These are phyloP conservation scores for Pythium aristosporum DNA, from an alignment of 352 stramenopile species.

Conservation along the genomic window DNA sequence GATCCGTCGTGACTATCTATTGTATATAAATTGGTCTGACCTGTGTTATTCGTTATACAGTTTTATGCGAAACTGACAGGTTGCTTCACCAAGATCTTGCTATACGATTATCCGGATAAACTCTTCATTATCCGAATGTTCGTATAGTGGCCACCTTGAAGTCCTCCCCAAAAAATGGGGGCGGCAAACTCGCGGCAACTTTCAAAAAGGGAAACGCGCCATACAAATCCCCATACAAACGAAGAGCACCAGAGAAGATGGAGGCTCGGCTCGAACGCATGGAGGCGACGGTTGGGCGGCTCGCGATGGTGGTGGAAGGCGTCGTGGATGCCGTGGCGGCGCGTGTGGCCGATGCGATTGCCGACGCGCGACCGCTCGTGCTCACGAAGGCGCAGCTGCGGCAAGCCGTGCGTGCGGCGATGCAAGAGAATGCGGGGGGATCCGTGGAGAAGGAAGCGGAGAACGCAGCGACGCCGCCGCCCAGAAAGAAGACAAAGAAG, in stretches of 20 bases:
- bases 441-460: background rate
- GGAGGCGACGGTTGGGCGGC: constrained; percentile 12
- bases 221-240: constrained; percentile 11
- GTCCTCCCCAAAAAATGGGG: background rate
- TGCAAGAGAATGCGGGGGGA: background rate
- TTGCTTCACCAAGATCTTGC: too few relatives aligned
- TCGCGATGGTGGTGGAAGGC: constrained; percentile 12
- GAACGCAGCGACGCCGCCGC: background rate
- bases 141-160: constrained; percentile 17
- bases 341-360: too few relatives aligned
- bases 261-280: constrained; percentile 11
- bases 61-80: too few relatives aligned
- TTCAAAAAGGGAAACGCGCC: constrained; percentile 5
- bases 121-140: background rate
- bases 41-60: too few relatives aligned
- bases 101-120: background rate
- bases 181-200: constrained; percentile 8
- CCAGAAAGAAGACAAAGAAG: background rate
- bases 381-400: constrained; percentile 14
- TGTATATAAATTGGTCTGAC: too few relatives aligned
- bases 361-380: constrained; percentile 11
- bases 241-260: constrained; percentile 7
- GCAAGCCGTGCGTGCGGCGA: constrained; percentile 7
- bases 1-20: too few relatives aligned
- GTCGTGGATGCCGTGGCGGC: constrained; percentile 8